Base-by-base conservation (phyloP, 148 eudicot species). In the Suaeda aralocaspica region DNA sequence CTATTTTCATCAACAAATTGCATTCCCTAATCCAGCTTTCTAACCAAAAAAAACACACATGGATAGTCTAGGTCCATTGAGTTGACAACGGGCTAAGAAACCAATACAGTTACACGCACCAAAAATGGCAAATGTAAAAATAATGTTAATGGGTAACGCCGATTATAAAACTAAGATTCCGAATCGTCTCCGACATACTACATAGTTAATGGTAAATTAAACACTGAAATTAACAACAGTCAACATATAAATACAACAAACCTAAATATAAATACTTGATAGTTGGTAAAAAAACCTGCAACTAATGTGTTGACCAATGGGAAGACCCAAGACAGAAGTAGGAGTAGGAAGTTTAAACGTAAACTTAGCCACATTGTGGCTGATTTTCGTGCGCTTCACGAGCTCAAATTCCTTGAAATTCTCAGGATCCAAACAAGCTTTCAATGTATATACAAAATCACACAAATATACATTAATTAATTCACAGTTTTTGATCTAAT, bases 301-400 rank as follows among this genome's bases (percentile, higher is more conserved):
- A 75, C 95, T 90, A 58, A 93, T 90, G 73, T 88, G 96, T 66
- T 93, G 92, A 64, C 98, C 96, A 77, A 90, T 87, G 18, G 96
- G 96, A 73, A 93, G 96, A 39, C 98, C 98, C 86, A 93, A 78
- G 6, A 90, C 87, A 31, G 95, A 88, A 72, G 95, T 88, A 56
- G 95, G 91, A 52, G 95, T 74, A 29, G 98, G 95, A 56, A 93
- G 96, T 59, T 64, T 86, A 84, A 93, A 93, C 68, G 78, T 85
- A 81, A 90, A 93, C 76, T 80, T 84, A 9, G 98, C 98, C 68
- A 90, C 96, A 87, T 93, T 93, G 76, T 93, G 96, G 64, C 96
- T 93, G 65, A 93, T 70, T 72, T 90, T 92, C 6, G 77, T 73
- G 67, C 80, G 77, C 80, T 87, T 84, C 74, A 84, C 95, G 60